Evolutionary conservation across 441 rosid genomes (phyloP).

Genomic region (Croton laevigatus): DNA sequence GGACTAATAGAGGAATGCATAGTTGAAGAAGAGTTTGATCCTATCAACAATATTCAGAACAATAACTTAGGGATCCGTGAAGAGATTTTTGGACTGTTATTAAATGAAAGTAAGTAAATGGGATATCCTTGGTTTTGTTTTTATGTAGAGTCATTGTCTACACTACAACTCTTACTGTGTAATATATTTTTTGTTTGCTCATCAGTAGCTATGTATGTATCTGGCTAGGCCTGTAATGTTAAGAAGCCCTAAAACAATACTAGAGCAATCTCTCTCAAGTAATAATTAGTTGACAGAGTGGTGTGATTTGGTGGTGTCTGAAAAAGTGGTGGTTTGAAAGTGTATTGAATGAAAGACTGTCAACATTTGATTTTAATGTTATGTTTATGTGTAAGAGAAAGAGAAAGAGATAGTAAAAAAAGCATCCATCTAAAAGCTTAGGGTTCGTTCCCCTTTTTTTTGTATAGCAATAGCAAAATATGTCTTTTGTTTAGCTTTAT

Average conservation of each 20-base stretch:
- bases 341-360: slow-evolving; percentile 45
- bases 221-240: slow-evolving; percentile 25
- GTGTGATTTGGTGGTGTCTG: slow-evolving; percentile 59
- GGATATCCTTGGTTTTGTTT: slow-evolving; percentile 44
- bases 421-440: slow-evolving; percentile 18
- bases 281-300: slow-evolving; percentile 48
- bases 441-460: slow-evolving; percentile 26
- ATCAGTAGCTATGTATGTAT: slow-evolving; percentile 8
- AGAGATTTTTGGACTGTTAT: slow-evolving; percentile 30
- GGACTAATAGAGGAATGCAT: no score
- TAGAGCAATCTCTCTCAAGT: slow-evolving; percentile 1
- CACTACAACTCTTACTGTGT: slow-evolving; percentile 34
- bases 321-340: slow-evolving; percentile 54
- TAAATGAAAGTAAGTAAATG: slow-evolving; percentile 18
- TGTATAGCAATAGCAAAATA: slow-evolving; percentile 9
- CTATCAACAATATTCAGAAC: not conserved
- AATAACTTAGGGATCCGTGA: slow-evolving; percentile 56
- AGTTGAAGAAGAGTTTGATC: not conserved
- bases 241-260: slow-evolving; percentile 6
- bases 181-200: slow-evolving; percentile 18
- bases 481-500: slow-evolving; percentile 23
- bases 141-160: slow-evolving; percentile 38
- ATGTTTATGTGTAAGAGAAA: slow-evolving; percentile 7
- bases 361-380: slow-evolving; percentile 27
- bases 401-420: slow-evolving; percentile 12